Evolutionary conservation across 2,329 filamentous ascomycete species (phyloP).

Genomic region (Fusarium neocosmosporiellum): DNA sequence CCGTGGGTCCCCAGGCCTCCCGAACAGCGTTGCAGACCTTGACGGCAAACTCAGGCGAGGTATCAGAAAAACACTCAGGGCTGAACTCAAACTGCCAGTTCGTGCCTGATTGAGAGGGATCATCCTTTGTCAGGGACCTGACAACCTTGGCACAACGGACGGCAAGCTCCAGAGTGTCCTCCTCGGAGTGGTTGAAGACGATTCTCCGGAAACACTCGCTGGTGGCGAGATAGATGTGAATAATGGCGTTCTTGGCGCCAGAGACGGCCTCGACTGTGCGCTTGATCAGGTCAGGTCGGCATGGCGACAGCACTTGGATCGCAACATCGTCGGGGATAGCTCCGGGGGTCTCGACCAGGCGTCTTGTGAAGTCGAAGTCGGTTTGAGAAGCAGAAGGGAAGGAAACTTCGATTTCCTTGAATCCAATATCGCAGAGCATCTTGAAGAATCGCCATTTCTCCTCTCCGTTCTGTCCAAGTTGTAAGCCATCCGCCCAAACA

Average conservation of each 20-base stretch:
- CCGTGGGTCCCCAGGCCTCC: slow-evolving; percentile 87
- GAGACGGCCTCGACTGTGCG: slow-evolving; percentile 77
- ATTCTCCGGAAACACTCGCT: slow-evolving; percentile 95
- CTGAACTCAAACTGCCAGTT: slow-evolving; percentile 86
- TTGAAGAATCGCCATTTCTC: slow-evolving; percentile 97
- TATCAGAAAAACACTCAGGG: slow-evolving; percentile 92
- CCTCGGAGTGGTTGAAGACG: slow-evolving; percentile 88
- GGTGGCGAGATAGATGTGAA: slow-evolving; percentile 96
- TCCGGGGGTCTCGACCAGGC: slow-evolving; percentile 72
- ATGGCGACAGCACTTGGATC: background rate
- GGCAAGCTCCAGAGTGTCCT: slow-evolving; percentile 83
- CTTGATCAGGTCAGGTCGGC: slow-evolving; percentile 62
- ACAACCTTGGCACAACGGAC: slow-evolving; percentile 89
- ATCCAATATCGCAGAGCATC: slow-evolving; percentile 91
- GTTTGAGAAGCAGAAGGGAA: slow-evolving; percentile 95
- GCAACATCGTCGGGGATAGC: slow-evolving; percentile 57
- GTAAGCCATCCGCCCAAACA: background rate
- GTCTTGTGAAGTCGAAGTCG: slow-evolving; percentile 94
- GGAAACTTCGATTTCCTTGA: slow-evolving; percentile 97
- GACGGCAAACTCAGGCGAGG: slow-evolving; percentile 83
- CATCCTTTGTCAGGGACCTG: slow-evolving; percentile 87
- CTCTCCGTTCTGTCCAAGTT: slow-evolving; percentile 76
- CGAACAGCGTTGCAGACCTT: slow-evolving; percentile 93
- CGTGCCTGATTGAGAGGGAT: slow-evolving; percentile 66
- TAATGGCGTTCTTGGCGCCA: slow-evolving; percentile 91